Evolutionary conservation across 2,329 filamentous ascomycete species (phyloP), one percentile per base, ranked within the genome.

Genomic region (Diaporthe australafricana): DNA sequence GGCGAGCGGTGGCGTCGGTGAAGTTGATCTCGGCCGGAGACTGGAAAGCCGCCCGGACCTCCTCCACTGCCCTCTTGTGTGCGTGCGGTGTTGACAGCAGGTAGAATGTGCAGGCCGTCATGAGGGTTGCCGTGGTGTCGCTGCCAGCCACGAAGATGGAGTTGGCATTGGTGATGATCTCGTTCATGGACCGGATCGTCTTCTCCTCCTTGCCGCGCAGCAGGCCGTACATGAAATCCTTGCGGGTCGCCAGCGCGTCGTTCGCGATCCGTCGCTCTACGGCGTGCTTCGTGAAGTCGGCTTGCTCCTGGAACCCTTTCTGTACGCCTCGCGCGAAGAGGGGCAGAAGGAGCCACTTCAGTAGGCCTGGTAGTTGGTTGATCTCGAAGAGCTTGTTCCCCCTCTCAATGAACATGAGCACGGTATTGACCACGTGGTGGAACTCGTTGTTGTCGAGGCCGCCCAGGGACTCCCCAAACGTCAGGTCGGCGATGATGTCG

Each of bases 381-480:
- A 62, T 7, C 5, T 12, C 11, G 14, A 45, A 45, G 8, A 62
- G 25, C 25, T 47, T 62, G 22, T 45, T 62, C 5, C 56, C 56
- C 22, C 56, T 62, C 40, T 62, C 56, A 5, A 62, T 47, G 3
- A 62, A 62, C 6, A 45, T n/a, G 17, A 62, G 40, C 22, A 80
- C 68, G 47, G 76, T 74, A 2, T 76, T 67, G 11, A 77, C 66
- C 22, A 82, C 77, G 3, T 76, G 40, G 7, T 76, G 71, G 12
- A 78, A 76, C 60, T 40, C 52, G 74, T 77, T 79, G 40, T 77
- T 75, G 42, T 78, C 73, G 2, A 83, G 75, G 69, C 78, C 79
- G 25, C 78, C 78, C 73, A 84, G 84, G 1, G 82, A 79, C 69
- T 85, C 81, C 6, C 83, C 84, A 72, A 86, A 85, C 0, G 82